These are phyloP conservation scores for Sporothrix euskadiensis DNA, from an alignment of 2,329 filamentous ascomycete genomes.

Conservation along the genomic window DNA sequence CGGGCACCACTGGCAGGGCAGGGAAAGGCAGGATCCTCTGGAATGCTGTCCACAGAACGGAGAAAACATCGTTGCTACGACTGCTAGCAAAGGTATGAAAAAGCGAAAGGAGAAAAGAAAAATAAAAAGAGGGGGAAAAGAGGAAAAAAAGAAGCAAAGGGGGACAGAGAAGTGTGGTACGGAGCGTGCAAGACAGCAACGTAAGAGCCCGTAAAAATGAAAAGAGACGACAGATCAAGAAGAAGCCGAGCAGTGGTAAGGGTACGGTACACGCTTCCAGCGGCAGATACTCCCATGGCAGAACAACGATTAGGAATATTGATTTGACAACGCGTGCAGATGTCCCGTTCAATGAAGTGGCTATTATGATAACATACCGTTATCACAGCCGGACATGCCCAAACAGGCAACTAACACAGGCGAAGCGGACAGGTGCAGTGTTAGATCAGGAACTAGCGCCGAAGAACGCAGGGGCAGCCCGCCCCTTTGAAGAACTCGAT, in stretches of 20 bases:
- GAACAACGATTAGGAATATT: not conserved
- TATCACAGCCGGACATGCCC: not conserved
- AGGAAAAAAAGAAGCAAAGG: too few species aligned
- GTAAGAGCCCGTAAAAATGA: not conserved
- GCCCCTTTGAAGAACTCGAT: conserved; percentile 1
- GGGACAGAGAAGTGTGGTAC: not conserved
- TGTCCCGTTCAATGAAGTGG: not conserved
- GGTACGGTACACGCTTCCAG: not conserved
- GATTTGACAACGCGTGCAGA: not conserved
- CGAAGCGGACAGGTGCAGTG: not conserved
- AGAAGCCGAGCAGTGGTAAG: not conserved
- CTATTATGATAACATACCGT: not conserved
- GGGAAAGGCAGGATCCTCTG: not conserved
- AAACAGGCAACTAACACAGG: conserved; percentile 6
- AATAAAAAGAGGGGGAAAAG: too few species aligned
- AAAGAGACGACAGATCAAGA: not conserved
- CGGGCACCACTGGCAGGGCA: not conserved
- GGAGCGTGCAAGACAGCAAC: not conserved
- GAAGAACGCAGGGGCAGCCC: not conserved
- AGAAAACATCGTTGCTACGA: not conserved
- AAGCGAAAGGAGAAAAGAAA: not conserved
- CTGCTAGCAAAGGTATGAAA: too few species aligned
- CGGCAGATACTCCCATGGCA: not conserved
- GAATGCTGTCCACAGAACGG: not conserved
- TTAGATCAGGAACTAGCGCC: not conserved